A percentile compares a stretch with the other conserved stretches of the same genome.
phyloP scores from a whole-genome alignment of 164 flowering plant genomes.

The Magnolia kwangsiensis region DNA sequence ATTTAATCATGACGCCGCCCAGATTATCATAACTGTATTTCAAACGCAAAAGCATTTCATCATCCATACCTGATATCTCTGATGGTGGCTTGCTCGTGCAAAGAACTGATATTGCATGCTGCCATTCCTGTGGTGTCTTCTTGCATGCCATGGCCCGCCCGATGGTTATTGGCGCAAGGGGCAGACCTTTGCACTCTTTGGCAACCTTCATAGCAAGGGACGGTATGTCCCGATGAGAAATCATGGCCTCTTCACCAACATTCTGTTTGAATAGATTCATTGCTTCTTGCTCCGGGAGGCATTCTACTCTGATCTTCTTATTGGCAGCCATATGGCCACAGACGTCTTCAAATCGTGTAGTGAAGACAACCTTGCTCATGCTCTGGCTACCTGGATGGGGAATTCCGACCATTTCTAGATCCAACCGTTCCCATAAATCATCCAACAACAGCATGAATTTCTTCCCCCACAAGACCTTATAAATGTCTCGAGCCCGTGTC shows the following conservation, averaged over 20 bases:
- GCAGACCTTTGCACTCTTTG: conserved; percentile 7
- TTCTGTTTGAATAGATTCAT: conserved; percentile 5
- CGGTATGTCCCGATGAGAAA: neutral
- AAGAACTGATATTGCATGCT: conserved; percentile 5
- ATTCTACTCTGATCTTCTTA: conserved; percentile 6
- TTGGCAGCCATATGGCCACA: conserved; percentile 10
- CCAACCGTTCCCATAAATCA: conserved; percentile 14
- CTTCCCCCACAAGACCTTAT: neutral
- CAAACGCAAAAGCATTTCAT: neutral
- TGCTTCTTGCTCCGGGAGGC: neutral
- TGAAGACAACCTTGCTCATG: conserved; percentile 9
- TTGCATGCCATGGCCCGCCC: conserved; percentile 15
- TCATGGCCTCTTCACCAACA: conserved; percentile 3
- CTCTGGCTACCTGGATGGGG: neutral
- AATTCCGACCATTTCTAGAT: conserved; percentile 2
- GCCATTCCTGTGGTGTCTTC: conserved; percentile 3
- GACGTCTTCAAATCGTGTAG: neutral
- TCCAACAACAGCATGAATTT: conserved; percentile 10
- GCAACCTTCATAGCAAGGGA: neutral
- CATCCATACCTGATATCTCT: conserved; percentile 6
- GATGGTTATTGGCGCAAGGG: conserved; percentile 7
- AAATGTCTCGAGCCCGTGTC: neutral
- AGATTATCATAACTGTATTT: conserved; percentile 15
- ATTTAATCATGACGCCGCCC: neutral
- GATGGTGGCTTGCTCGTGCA: neutral